Conservation (phyloP, 78 protist species). For the Planoprotostelium fungivorum region DNA sequence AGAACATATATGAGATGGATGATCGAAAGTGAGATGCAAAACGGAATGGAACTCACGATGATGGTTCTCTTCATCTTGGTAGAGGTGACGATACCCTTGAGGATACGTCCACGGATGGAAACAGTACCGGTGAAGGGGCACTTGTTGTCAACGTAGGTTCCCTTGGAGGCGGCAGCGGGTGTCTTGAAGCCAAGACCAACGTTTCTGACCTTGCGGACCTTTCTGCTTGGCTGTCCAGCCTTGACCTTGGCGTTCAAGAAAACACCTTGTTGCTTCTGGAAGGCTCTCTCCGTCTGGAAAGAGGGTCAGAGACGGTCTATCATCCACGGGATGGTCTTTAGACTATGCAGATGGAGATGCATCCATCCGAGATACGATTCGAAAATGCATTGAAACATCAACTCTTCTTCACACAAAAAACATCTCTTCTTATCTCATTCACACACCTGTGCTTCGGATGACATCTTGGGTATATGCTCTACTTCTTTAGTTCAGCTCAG, state of each 20-base stretch:
- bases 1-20: not conserved
- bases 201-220: slow-evolving; percentile 74
- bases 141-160: slow-evolving; percentile 98
- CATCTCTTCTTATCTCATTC: not conserved
- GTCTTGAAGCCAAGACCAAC: slow-evolving; percentile 99
- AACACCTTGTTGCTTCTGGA: slow-evolving; percentile 91
- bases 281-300: slow-evolving; percentile 88
- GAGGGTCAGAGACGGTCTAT: no score
- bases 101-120: slow-evolving; percentile 97
- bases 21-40: not conserved
- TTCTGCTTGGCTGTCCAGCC: slow-evolving; percentile 14
- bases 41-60: slow-evolving; percentile 16
- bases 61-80: slow-evolving; percentile 76
- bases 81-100: slow-evolving; percentile 87
- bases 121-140: slow-evolving; percentile 99
- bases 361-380: no score
- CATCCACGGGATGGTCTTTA: no score
- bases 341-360: no score
- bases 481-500: not conserved
- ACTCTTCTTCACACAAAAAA: no score
- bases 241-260: slow-evolving; percentile 23
- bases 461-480: not conserved
- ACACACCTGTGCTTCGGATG: not conserved
- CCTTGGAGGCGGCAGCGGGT: slow-evolving; percentile 88
- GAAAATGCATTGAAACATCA: no score